Evolutionary conservation across 306 rosid species (phyloP).

Genomic region (Dicorynia guianensis): DNA sequence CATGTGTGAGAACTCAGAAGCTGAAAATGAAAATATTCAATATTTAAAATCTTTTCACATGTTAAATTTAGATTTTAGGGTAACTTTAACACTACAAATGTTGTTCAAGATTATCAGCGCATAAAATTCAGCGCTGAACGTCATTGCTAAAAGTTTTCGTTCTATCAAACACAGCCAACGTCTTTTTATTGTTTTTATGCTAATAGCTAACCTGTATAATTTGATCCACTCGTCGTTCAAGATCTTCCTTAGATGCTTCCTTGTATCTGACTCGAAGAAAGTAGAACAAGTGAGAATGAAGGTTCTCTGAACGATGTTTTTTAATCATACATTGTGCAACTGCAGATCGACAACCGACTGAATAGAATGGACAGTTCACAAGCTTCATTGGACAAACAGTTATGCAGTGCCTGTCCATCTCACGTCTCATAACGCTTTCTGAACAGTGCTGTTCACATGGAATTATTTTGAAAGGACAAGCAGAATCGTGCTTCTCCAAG

Average conservation of each 20-base stretch:
- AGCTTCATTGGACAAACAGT: conserved; percentile 90
- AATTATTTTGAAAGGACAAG: conserved; percentile 82
- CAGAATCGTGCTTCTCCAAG: conserved; percentile 67
- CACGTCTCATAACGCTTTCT: conserved; percentile 69
- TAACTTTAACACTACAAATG: too few species aligned
- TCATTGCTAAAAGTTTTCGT: background rate
- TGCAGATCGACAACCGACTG: conserved; percentile 72
- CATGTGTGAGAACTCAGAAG: background rate
- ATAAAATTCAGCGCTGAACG: background rate
- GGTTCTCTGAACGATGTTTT: conserved; percentile 58
- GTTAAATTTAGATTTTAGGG: background rate
- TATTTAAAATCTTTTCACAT: conserved; percentile 12
- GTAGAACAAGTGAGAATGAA: conserved; percentile 62
- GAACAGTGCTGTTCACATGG: conserved; percentile 83
- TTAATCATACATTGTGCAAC: conserved; percentile 61
- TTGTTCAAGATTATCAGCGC: background rate
- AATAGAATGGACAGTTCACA: conserved; percentile 80
- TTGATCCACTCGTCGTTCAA: conserved; percentile 59
- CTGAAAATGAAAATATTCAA: background rate
- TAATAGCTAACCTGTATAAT: conserved; percentile 62
- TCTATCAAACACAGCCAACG: background rate
- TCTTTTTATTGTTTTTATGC: background rate
- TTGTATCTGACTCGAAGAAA: conserved; percentile 65
- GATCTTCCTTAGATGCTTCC: conserved; percentile 60
- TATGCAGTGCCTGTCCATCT: conserved; percentile 91